Evolutionary conservation across 768 basidiomycete genomes (phyloP).

Genomic region (Russula lepida): DNA sequence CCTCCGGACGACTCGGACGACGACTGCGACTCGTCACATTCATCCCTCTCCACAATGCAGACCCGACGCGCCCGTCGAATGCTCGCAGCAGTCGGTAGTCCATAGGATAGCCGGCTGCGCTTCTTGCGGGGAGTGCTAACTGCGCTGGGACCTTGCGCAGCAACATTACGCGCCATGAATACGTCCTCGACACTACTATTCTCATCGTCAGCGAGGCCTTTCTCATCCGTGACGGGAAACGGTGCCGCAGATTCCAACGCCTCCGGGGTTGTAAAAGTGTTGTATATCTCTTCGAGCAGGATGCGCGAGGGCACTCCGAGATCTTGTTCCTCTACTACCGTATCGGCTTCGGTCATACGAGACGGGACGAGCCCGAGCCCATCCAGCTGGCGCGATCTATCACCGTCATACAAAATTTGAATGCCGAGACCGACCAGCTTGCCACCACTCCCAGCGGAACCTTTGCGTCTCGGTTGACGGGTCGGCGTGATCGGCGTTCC

Average conservation of each 20-base stretch:
- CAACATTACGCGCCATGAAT: constrained; percentile 2
- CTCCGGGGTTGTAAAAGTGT: constrained; percentile 14
- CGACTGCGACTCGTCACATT: constrained; percentile 13
- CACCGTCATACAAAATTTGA: constrained; percentile 11
- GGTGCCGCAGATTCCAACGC: constrained; percentile 3
- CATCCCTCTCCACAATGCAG: not conserved
- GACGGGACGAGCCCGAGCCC: constrained; percentile 17
- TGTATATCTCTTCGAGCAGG: constrained; percentile 21
- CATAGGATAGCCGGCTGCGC: constrained; percentile 9
- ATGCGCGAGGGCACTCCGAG: constrained; percentile 20
- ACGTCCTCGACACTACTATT: constrained; percentile 7
- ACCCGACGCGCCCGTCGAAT: not conserved
- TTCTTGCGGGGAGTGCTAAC: constrained; percentile 15
- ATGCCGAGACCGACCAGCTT: constrained; percentile 19
- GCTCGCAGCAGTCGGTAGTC: constrained; percentile 13
- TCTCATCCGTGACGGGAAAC: constrained; percentile 5
- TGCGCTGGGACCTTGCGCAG: constrained; percentile 9
- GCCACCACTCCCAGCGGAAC: not conserved
- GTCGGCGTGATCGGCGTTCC: constrained; percentile 14
- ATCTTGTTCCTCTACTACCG: constrained; percentile 8
- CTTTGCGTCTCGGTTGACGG: constrained; percentile 11
- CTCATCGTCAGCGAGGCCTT: not conserved
- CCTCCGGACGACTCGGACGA: constrained; percentile 9
- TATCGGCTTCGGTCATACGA: constrained; percentile 11
- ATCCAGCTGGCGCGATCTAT: constrained; percentile 13